Percentiles rank a stretch among this genome's conserved stretches.
phyloP scores from a whole-genome alignment of 257 asterid genomes.

The Osmanthus fragrans region DNA sequence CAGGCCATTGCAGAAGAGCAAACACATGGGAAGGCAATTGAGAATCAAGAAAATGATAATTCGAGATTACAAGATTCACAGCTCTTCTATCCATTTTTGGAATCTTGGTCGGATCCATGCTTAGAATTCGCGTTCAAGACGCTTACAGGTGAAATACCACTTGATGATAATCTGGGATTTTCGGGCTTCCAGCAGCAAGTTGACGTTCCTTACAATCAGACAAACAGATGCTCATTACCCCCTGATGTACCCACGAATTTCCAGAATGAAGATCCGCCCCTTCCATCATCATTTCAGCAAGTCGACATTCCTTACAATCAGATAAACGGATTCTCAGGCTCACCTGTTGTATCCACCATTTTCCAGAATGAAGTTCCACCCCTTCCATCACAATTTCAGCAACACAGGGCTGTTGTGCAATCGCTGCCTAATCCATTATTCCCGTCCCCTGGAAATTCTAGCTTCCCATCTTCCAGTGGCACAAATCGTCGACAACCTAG shows the following conservation, averaged over 20 bases:
- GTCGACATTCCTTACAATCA: neutral
- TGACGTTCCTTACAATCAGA: neutral
- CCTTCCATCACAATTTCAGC: conserved; percentile 25
- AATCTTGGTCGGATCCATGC: conserved; percentile 43
- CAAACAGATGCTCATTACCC: conserved; percentile 13
- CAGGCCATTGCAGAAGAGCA: conserved; percentile 24
- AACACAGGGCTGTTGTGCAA: conserved; percentile 19
- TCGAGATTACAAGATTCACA: conserved; percentile 19
- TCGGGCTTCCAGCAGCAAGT: conserved; percentile 26
- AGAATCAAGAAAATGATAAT: conserved; percentile 11
- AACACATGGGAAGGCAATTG: neutral
- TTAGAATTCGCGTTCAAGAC: conserved; percentile 45
- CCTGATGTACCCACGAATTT: conserved; percentile 21
- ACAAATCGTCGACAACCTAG: conserved; percentile 31
- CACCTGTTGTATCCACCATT: neutral
- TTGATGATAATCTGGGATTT: conserved; percentile 28
- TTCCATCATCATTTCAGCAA: conserved; percentile 29
- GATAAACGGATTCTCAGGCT: neutral
- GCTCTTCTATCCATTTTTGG: conserved; percentile 35
- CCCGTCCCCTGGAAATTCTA: conserved; percentile 25
- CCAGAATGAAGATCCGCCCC: conserved; percentile 32
- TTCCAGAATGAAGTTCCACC: conserved; percentile 35
- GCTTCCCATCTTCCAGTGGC: conserved; percentile 30
- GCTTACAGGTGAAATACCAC: conserved; percentile 37
- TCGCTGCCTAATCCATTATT: conserved; percentile 23